Evolutionary conservation across 2,329 filamentous ascomycete genomes (phyloP), one percentile per base, ranked within the genome.

Genomic region (Aureobasidium namibiae): DNA sequence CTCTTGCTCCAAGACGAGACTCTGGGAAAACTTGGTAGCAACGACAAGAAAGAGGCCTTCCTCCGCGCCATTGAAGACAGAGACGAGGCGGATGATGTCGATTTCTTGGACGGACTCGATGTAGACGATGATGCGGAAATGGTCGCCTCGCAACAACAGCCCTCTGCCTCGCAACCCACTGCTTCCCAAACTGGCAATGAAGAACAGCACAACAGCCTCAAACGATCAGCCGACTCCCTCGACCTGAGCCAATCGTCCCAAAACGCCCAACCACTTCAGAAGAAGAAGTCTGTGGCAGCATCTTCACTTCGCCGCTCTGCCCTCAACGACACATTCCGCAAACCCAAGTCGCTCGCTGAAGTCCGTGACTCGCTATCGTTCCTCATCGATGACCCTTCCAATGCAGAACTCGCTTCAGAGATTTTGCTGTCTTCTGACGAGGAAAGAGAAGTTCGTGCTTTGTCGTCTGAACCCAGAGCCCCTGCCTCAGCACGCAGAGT

Each of bases 31-130:
- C 64, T 64, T 23, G 74, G 91, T 90, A 34, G 85, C 90, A 69
- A 91, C 95, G 67, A 89, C 89, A 2, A 92, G 69, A 92, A 91
- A 70, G 82, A 88, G 62, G 94, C 94, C 0, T 99, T 99, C 76
- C 80, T 99, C 65, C 86, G 85, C 64, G 90, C 90, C 7, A 89
- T 99, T 56, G 91, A 96, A 67, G 92, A 96, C 69, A 83, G 83
- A 52, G 88, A 86, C 60, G 78, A 80, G 23, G 79, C 65, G 4
- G 78, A 80, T 16, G 80, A 94, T 58, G 87, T 90, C 58, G 88
- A 92, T 64, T 87, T 95, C 66, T 74, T 90, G 9, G 82, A 86
- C 45, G 78, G 80, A 63, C 73, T 75, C 33, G 73, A 82, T 65
- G 71, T 75, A 38, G 70, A 76, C 38, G 72, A 76, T 60, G 70